A percentile compares a stretch with the other conserved stretches of the same genome.
Conservation (phyloP, 768 basidiomycete genomes). For the Xerocomellus chrysenteron region DNA sequence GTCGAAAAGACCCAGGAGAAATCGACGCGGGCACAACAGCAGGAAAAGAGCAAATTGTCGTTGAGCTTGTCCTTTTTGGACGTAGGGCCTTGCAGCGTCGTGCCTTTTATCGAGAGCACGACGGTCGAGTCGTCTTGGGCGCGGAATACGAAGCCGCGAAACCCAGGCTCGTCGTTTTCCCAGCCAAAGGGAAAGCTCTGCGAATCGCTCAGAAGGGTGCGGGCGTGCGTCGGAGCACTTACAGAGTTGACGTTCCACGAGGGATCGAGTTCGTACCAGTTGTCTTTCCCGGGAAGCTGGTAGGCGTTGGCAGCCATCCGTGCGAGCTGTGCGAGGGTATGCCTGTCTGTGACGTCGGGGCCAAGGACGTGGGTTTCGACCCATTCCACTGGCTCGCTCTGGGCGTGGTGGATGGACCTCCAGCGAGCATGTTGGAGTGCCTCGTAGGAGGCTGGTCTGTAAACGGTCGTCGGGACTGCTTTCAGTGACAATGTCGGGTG, state of each 20-base stretch:
- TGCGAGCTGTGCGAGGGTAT: conserved; percentile 80
- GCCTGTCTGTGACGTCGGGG: conserved; percentile 76
- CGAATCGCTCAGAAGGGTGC: conserved; percentile 4
- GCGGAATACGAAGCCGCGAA: conserved; percentile 88
- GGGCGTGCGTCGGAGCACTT: conserved; percentile 19
- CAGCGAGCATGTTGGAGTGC: conserved; percentile 52
- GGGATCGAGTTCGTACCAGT: conserved; percentile 80
- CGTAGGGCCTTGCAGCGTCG: conserved; percentile 81
- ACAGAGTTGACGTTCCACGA: conserved; percentile 63
- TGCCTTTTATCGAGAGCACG: conserved; percentile 88
- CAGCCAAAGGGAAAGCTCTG: conserved; percentile 83
- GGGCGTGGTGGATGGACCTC: conserved; percentile 45
- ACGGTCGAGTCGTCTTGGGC: conserved; percentile 77
- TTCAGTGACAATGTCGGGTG: conserved; percentile 34
- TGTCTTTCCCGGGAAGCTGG: conserved; percentile 60
- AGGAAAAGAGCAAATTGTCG: conserved; percentile 86
- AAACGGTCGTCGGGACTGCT: conserved; percentile 51
- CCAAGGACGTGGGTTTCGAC: conserved; percentile 60
- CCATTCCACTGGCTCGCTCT: conserved; percentile 66
- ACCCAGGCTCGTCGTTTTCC: conserved; percentile 67
- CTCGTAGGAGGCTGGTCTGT: conserved; percentile 54
- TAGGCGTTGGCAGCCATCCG: conserved; percentile 92
- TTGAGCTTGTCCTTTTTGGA: conserved; percentile 92
- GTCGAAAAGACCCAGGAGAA: conserved; percentile 82
- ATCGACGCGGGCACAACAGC: conserved; percentile 91